Conservation (phyloP, 2,329 filamentous ascomycete genomes). For the Colletotrichum noveboracense region DNA sequence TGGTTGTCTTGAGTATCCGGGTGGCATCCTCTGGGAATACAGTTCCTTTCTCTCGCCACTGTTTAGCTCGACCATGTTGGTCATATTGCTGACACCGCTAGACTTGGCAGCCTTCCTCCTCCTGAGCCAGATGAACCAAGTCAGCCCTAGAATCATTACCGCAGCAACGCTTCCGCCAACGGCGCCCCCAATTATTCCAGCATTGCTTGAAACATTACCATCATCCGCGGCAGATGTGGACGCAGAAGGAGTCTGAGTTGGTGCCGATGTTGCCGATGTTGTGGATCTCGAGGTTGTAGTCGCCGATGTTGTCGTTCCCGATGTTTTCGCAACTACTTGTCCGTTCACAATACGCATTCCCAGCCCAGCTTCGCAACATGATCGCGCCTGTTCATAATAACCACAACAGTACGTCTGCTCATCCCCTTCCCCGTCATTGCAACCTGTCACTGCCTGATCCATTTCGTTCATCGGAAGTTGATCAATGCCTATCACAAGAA, state of each 20-base stretch:
- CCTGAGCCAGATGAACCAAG: background rate
- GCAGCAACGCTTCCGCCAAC: background rate
- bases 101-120: background rate
- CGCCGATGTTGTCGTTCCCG: background rate
- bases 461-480: background rate
- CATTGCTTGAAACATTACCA: background rate
- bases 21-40: background rate
- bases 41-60: background rate
- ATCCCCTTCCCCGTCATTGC: background rate
- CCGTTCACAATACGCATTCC: background rate
- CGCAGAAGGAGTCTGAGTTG: background rate
- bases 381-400: background rate
- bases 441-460: background rate
- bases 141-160: background rate
- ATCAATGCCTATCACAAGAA: background rate
- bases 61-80: background rate
- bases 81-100: background rate
- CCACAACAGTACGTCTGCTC: background rate
- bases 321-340: background rate
- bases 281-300: background rate
- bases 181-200: background rate
- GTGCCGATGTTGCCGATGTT: background rate
- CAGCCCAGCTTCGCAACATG: background rate
- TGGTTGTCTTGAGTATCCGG: background rate
- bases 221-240: too few species aligned